These are phyloP conservation scores for Gossypium aridum DNA, from an alignment of 441 rosid species.

Conservation along the genomic window DNA sequence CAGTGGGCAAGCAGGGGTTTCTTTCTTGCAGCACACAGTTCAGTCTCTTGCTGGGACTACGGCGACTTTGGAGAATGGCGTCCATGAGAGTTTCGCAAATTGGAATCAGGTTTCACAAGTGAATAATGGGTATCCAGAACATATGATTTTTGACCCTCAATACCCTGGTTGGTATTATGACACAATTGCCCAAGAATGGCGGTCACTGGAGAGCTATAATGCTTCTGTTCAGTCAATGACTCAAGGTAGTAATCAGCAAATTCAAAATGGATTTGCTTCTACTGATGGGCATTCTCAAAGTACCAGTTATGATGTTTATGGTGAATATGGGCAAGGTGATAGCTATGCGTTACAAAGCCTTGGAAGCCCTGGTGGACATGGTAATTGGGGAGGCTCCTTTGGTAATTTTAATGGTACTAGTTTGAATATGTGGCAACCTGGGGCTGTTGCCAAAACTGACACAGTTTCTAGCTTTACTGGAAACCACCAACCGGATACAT, in stretches of 20 bases:
- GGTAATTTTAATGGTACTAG: slow-evolving; percentile 34
- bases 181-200: slow-evolving; percentile 65
- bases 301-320: slow-evolving; percentile 16
- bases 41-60: slow-evolving; percentile 43
- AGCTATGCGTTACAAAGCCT: slow-evolving; percentile 32
- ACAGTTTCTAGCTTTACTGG: slow-evolving; percentile 33
- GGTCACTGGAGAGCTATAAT: slow-evolving; percentile 57
- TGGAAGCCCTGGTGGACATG: slow-evolving; percentile 35
- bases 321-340: slow-evolving; percentile 37
- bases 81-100: slow-evolving; percentile 45
- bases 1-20: slow-evolving; percentile 29
- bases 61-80: slow-evolving; percentile 28
- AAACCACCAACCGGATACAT: slow-evolving; percentile 38
- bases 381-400: slow-evolving; percentile 44
- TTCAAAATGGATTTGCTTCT: slow-evolving; percentile 43
- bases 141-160: slow-evolving; percentile 85
- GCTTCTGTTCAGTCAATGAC: slow-evolving; percentile 40
- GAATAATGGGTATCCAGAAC: slow-evolving; percentile 72
- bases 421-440: slow-evolving; percentile 45
- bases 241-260: slow-evolving; percentile 37
- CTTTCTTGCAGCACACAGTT: slow-evolving; percentile 54
- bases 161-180: slow-evolving; percentile 97
- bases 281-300: slow-evolving; percentile 27
- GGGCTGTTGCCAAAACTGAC: slow-evolving; percentile 26
- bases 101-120: slow-evolving; percentile 66